Conservation (phyloP, 1,284 basidiomycete genomes). For the Trichosporon sp. region DNA sequence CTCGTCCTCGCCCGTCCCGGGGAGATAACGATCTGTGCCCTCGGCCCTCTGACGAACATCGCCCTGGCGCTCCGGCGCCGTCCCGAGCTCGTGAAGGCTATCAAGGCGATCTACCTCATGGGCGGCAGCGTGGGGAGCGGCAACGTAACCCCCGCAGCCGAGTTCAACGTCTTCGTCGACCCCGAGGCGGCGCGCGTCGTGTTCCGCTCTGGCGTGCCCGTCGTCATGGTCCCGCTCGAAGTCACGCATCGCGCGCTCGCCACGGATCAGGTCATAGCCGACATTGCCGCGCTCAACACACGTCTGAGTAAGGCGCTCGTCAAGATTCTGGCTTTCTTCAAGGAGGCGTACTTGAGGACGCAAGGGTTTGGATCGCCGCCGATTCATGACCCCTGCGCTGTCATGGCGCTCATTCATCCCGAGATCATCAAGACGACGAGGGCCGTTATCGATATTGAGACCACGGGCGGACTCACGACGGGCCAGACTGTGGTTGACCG, state of each 20-base stretch:
- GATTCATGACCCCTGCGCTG: constrained; percentile 33
- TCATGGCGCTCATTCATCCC: constrained; percentile 30
- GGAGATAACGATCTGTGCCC: constrained; percentile 31
- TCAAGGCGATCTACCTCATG: constrained; percentile 35
- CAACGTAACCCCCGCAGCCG: constrained; percentile 28
- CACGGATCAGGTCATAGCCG: constrained; percentile 15
- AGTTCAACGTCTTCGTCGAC: constrained; percentile 37
- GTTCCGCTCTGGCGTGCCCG: constrained; percentile 25
- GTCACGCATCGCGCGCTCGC: constrained; percentile 33
- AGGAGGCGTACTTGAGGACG: constrained; percentile 19
- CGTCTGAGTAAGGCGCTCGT: constrained; percentile 25
- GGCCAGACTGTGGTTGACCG: constrained; percentile 32
- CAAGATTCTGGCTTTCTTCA: constrained; percentile 29
- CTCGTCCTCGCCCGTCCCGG: constrained; percentile 26
- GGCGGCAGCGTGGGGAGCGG: constrained; percentile 32
- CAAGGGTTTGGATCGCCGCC: constrained; percentile 31
- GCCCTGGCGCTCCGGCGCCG: constrained; percentile 27
- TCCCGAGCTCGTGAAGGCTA: constrained; percentile 21
- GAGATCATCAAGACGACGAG: constrained; percentile 17
- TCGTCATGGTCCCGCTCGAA: constrained; percentile 35
- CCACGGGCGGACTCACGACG: constrained; percentile 26
- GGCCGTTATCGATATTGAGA: constrained; percentile 28
- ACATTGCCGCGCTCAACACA: constrained; percentile 28
- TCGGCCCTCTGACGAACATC: constrained; percentile 36
- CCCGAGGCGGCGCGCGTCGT: constrained; percentile 34